phyloP scores from a whole-genome alignment of 495 filamentous ascomycete species.

The Penicillium steckii region DNA sequence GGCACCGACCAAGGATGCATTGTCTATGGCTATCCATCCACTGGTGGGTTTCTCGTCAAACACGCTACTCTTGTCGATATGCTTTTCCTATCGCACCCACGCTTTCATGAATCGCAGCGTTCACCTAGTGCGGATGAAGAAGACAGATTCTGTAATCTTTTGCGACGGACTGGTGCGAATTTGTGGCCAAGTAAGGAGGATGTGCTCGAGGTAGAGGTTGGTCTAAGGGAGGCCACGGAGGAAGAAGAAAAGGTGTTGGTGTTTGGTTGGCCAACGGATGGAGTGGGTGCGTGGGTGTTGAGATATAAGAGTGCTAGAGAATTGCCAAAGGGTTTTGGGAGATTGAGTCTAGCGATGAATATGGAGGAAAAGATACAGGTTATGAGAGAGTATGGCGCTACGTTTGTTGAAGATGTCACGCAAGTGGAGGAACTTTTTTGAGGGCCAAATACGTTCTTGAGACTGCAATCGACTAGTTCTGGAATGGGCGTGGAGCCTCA shows the following conservation, averaged over 20 bases:
- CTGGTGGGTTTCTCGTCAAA: conserved; percentile 5
- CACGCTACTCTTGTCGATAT: conserved; percentile 3
- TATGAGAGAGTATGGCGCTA: neutral
- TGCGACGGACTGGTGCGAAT: conserved; percentile 1
- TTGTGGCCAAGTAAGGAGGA: conserved; percentile 4
- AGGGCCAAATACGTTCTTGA: no score
- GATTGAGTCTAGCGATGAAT: no score
- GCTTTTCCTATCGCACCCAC: conserved; percentile 1
- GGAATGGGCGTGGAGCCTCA: no score
- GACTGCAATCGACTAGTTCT: no score
- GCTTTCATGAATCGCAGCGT: neutral
- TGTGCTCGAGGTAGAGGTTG: neutral
- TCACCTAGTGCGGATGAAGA: conserved; percentile 1
- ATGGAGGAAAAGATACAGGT: neutral
- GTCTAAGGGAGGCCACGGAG: neutral
- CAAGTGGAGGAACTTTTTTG: neutral
- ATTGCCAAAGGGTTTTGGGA: no score
- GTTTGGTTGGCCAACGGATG: conserved; percentile 3
- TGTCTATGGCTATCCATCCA: conserved; percentile 17
- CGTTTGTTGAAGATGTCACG: neutral
- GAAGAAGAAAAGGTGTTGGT: conserved; percentile 3
- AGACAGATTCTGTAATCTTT: conserved; percentile 3
- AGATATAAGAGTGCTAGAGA: conserved; percentile 4
- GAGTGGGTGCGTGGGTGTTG: conserved; percentile 6
- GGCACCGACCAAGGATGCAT: conserved; percentile 4